Evolutionary conservation across 441 rosid species (phyloP), one percentile per base, ranked within the genome.

Genomic region (Adansonia gregorii): DNA sequence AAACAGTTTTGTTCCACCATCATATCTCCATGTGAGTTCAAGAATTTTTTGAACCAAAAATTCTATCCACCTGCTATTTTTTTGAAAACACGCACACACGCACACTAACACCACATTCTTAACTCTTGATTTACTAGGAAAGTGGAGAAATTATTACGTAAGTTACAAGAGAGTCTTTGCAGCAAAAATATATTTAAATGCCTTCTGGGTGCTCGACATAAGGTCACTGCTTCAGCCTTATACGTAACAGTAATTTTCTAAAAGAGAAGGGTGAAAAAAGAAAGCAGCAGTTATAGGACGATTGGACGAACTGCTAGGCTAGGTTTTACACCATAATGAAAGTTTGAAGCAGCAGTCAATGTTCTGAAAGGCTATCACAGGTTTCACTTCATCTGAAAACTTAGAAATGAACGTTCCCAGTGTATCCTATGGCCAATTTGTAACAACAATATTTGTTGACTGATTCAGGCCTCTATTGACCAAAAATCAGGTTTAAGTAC

Each of bases 261-360:
- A n/a, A 39, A 41, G 3, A 41, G 17, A 9, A 41, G 14, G 48
- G 0, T 8, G 41, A n/a, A 41, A 19, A 8, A 64, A 31, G 0
- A 65, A 10, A 10, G 24, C 6, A n/a, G 14, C 6, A 41, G 12
- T 8, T 66, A 17, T 41, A 14, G 69, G 48, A 49, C 9, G 3
- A 41, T 8, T 7, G 15, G 67, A 35, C 1, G 17, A 60, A 8
- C 7, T 9, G 39, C 39, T 10, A 8, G 17, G 24, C 12, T 49
- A 65, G 3, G 51, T 66, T 66, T 41, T n/a, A 41, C 70, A 41
- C 20, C 19, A 39, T 46, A 19, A 67, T 67, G 72, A 46, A 67
- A 67, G 54, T 45, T 12, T 67, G 17, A 67, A 67, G 31, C 52
- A 17, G 27, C 52, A 17, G 31, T 67, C 15, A 67, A 67, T 66